phyloP scores from a whole-genome alignment of 2,329 filamentous ascomycete genomes.

The Colletotrichum paranaense region DNA sequence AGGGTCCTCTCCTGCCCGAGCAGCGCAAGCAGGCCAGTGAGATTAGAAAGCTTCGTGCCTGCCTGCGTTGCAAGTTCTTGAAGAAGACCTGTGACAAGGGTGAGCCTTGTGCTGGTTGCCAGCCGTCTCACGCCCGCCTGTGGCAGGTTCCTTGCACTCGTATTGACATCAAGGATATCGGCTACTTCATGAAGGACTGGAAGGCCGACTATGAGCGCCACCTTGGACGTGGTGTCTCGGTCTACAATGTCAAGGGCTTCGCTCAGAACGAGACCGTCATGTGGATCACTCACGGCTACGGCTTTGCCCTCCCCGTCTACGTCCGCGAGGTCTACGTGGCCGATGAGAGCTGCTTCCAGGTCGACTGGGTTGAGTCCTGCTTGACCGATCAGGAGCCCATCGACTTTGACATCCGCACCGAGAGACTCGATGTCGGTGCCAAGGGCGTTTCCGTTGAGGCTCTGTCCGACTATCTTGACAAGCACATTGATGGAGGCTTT shows the following conservation, averaged over 20 bases:
- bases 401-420: conserved; percentile 87
- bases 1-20: conserved; percentile 89
- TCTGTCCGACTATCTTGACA: conserved; percentile 92
- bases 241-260: conserved; percentile 94
- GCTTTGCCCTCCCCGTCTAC: conserved; percentile 90
- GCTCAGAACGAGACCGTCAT: conserved; percentile 75
- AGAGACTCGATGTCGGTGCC: conserved; percentile 88
- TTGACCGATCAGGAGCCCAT: conserved; percentile 76
- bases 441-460: conserved; percentile 86
- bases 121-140: conserved; percentile 92
- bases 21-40: conserved; percentile 97
- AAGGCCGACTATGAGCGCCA: conserved; percentile 96
- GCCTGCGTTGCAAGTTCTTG: conserved; percentile 95
- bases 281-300: conserved; percentile 97
- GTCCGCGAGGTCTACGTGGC: conserved; percentile 93
- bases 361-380: conserved; percentile 92
- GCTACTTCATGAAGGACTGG: conserved; percentile 99
- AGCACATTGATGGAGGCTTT: conserved; percentile 91
- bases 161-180: conserved; percentile 98
- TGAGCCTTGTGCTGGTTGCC: conserved; percentile 93
- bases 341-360: conserved; percentile 90
- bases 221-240: conserved; percentile 85
- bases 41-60: conserved; percentile 94
- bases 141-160: conserved; percentile 99
- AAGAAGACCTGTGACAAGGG: conserved; percentile 99